Evolutionary conservation across 441 rosid species (phyloP), one percentile per base, ranked within the genome.

Genomic region (Viola pubescens): DNA sequence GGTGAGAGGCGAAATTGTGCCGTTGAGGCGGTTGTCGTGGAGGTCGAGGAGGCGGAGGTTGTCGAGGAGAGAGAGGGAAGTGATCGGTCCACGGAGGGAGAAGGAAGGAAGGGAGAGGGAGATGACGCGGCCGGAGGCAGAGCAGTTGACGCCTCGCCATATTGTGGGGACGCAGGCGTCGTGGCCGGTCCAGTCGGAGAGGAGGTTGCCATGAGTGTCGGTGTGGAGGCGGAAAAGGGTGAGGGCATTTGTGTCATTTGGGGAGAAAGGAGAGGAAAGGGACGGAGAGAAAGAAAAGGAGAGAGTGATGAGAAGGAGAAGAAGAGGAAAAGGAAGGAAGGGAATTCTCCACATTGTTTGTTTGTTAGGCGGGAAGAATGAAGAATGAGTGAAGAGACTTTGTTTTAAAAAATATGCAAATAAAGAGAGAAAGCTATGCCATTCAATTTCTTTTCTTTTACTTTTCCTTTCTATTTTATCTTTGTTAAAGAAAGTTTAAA

Each of bases 11-110:
- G 26, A 75, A 61, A 89, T 46, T 43, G 86, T 75, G 70, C 90
- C 90, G 71, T 89, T 92, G 26, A 92, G 79, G 68, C 94, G 82
- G 76, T 92, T 92, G 48, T 80, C 81, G 48, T 89, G 91, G 78
- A 92, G 91, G 70, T 92, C 86, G 3, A 92, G 82, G 50, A 89
- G 66, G 9, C 94, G 95, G 45, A 92, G 97, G 61, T 85, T 91
- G 79, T 81, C 75, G 16, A 91, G 87, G 48, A 75, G 64, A n/a
- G 92, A 72, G 66, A 92, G 88, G 10, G 90, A 73, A 56, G 58
- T 48, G 5, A 87, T 60, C 4, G 97, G 88, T 5, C 98, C 98
- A 0, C 98, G 85, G 46, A 92, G 90, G 4, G 82, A 84, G 16
- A 75, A 72, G 0, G 88, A 82, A 5, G 90, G 89, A 16, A 92